A percentile compares a stretch with the other conserved stretches of the same genome.
These are phyloP conservation scores for Saccharomycodes ludwigii DNA, from an alignment of 805 yeast genomes.

Conservation along the genomic window DNA sequence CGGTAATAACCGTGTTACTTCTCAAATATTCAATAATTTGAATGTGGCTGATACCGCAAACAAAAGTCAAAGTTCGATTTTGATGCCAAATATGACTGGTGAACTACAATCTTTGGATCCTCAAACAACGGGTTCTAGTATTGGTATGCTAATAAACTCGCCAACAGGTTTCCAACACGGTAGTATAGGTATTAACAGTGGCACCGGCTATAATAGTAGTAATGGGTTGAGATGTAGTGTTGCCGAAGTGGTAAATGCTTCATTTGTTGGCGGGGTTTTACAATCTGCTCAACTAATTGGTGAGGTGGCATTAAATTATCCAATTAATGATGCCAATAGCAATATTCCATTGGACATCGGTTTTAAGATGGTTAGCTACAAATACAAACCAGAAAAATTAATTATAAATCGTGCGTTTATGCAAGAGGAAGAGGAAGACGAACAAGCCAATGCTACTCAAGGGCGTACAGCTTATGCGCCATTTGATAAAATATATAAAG, in stretches of 20 bases:
- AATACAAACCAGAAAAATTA: slow-evolving; percentile 30
- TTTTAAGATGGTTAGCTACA: slow-evolving; percentile 21
- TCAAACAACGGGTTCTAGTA: slow-evolving; percentile 32
- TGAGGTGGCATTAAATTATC: slow-evolving; percentile 73
- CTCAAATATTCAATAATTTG: slow-evolving; percentile 5
- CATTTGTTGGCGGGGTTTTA: slow-evolving; percentile 54
- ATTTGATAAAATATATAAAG: slow-evolving; percentile 26
- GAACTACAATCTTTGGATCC: slow-evolving; percentile 25
- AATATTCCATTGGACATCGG: slow-evolving; percentile 31
- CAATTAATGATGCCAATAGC: slow-evolving; percentile 20
- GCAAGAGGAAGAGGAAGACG: slow-evolving; percentile 30
- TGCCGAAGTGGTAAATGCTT: slow-evolving; percentile 76
- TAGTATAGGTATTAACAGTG: background rate
- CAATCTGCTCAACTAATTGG: slow-evolving; percentile 58
- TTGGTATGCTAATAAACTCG: no score
- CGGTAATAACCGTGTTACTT: slow-evolving; percentile 5
- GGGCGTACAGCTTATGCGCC: slow-evolving; percentile 3
- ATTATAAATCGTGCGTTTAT: slow-evolving; percentile 43
- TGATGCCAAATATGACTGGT: slow-evolving; percentile 20
- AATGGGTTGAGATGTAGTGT: slow-evolving; percentile 73
- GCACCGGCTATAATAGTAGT: slow-evolving; percentile 14
- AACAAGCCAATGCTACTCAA: background rate
- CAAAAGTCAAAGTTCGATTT: slow-evolving; percentile 7
- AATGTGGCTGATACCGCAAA: slow-evolving; percentile 2
- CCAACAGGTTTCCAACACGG: no score